Base-by-base conservation (phyloP, 768 basidiomycete genomes). In the Amanita pallidorosea region DNA sequence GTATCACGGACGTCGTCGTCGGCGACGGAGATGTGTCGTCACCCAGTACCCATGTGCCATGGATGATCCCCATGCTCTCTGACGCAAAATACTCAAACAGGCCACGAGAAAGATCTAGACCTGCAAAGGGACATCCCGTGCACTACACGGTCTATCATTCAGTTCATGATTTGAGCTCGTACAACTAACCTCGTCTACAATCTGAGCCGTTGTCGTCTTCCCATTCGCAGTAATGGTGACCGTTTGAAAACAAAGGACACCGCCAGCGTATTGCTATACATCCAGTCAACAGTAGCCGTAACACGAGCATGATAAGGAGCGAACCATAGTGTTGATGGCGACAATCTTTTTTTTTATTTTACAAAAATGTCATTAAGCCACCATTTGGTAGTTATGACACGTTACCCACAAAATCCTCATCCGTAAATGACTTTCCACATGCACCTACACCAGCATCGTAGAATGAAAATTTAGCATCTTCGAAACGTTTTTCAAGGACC, bases 201-300 rank as follows among this genome's bases (percentile, higher is more conserved):
- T 77, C 5, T 68, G 71, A 6, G 88, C 88, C 35, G 58, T 58
- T 0, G 75, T 62, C 4, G 76, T 68, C 62, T 78, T 78, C 43
- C 86, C 87, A 36, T 71, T 68, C 61, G 67, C 76, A 2, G 68
- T 67, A 57, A 91, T 81, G 20, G 74, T 78, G 57, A 91, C 81
- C 49, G 52, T 64, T 65, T 82, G 67, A 63, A 67, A 76, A 59
- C 88, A 90, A 55, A 77, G 60, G 48, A 58, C 67, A 22, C 70
- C 64, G n/a, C 58, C 66, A 47, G 67, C 70, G 65, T 65, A 87
- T 76, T 84, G 77, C 80, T 83, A 59, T 82, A 59, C 17, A 57
- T 18, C 12, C 11, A n/a, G 35, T 36, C 17, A 40, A 25, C 45
- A 47, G 7, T 7, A 23, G 18, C 11, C 22, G 22, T 33, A 23